These are phyloP conservation scores for Fomitopsis betulina DNA, from an alignment of 1,284 basidiomycete species.

Conservation along the genomic window DNA sequence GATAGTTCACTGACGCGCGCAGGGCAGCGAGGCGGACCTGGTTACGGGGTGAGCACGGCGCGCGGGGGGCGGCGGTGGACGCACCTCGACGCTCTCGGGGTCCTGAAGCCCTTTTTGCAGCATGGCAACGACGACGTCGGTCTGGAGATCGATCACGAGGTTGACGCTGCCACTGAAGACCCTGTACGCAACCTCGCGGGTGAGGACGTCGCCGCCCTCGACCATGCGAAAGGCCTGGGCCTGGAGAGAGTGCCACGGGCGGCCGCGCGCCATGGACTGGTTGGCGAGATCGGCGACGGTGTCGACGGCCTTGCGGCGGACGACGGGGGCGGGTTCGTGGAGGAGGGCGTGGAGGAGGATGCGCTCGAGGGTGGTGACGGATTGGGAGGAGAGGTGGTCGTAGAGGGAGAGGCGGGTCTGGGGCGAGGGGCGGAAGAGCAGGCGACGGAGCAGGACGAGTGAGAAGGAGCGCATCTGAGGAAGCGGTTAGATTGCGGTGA, in stretches of 20 bases:
- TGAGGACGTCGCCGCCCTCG: conserved; percentile 35
- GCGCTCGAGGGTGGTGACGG: conserved; percentile 62
- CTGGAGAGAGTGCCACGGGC: conserved; percentile 77
- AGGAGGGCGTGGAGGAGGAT: conserved; percentile 64
- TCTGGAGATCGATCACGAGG: conserved; percentile 67
- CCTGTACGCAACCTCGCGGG: conserved; percentile 55
- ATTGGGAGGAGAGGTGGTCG: conserved; percentile 64
- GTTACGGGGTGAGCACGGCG: background rate
- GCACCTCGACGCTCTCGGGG: conserved; percentile 53
- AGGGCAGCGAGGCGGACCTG: conserved; percentile 60
- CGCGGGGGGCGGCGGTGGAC: conserved; percentile 15
- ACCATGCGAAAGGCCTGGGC: conserved; percentile 65
- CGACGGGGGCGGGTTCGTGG: conserved; percentile 50
- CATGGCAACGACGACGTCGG: conserved; percentile 56
- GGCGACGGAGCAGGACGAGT: conserved; percentile 67
- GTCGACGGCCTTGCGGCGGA: conserved; percentile 68
- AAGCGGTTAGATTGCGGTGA: background rate
- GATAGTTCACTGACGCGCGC: conserved; percentile 58
- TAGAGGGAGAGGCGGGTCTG: conserved; percentile 47
- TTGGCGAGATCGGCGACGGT: conserved; percentile 71
- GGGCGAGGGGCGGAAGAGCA: conserved; percentile 57
- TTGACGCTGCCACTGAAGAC: conserved; percentile 69
- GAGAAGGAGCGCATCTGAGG: conserved; percentile 77
- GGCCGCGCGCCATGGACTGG: conserved; percentile 63
- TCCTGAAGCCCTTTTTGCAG: conserved; percentile 65